Evolutionary conservation across 495 filamentous ascomycete species (phyloP).

Genomic region (Penicillium soppii): DNA sequence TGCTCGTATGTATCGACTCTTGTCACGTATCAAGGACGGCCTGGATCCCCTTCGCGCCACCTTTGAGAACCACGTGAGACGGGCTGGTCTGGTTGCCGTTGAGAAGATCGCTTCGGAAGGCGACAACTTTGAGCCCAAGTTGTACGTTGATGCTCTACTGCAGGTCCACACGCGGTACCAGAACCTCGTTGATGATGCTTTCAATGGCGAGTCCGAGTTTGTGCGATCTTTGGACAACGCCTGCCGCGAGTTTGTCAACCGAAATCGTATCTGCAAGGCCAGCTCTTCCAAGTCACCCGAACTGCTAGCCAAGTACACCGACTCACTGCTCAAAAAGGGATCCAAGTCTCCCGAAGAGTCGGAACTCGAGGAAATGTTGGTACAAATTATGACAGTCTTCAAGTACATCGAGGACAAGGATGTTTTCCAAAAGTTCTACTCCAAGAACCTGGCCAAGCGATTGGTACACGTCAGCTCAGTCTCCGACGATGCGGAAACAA

Average conservation of each 20-base stretch:
- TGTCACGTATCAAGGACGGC: conserved; percentile 88
- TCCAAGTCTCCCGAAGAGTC: conserved; percentile 87
- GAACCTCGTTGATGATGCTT: conserved; percentile 85
- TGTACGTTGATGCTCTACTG: conserved; percentile 92
- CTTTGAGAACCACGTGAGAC: conserved; percentile 91
- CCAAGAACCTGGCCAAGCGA: conserved; percentile 91
- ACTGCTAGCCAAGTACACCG: conserved; percentile 93
- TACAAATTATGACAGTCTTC: conserved; percentile 99
- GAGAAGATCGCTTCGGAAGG: conserved; percentile 88
- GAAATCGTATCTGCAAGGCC: conserved; percentile 90
- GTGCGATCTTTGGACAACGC: conserved; percentile 96
- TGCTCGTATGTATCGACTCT: conserved; percentile 90
- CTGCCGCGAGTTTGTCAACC: conserved; percentile 96
- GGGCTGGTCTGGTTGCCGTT: conserved; percentile 81
- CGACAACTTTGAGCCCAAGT: conserved; percentile 90
- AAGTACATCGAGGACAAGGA: conserved; percentile 99
- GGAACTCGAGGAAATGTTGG: conserved; percentile 84
- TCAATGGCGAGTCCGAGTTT: conserved; percentile 94
- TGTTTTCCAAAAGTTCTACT: conserved; percentile 99
- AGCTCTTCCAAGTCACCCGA: conserved; percentile 92
- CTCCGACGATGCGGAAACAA: conserved; percentile 95
- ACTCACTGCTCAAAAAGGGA: conserved; percentile 89
- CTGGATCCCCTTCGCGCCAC: conserved; percentile 83
- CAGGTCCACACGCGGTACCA: conserved; percentile 94
- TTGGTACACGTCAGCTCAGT: conserved; percentile 92